These are phyloP conservation scores for Verticillium nonalfalfae DNA, from an alignment of 2,329 filamentous ascomycete species.

Conservation along the genomic window DNA sequence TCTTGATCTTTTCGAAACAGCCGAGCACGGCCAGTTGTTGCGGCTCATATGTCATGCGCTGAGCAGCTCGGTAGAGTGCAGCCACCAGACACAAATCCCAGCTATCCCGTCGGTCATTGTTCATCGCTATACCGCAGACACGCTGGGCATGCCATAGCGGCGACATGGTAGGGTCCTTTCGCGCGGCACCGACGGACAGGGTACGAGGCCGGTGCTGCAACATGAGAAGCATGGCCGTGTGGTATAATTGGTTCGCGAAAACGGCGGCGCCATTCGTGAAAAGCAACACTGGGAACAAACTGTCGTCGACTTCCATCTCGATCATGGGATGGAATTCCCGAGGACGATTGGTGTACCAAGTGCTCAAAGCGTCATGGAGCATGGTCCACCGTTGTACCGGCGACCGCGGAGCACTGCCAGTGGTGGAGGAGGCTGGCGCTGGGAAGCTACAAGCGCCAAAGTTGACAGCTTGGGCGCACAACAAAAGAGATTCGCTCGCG, in stretches of 20 bases:
- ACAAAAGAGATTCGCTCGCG: constrained; percentile 18
- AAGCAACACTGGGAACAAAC: constrained; percentile 26
- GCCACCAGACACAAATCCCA: constrained; percentile 43
- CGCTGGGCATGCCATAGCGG: constrained; percentile 41
- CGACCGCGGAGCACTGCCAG: constrained; percentile 8
- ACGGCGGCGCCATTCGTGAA: constrained; percentile 32
- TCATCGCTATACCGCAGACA: constrained; percentile 41
- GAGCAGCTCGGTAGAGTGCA: constrained; percentile 36
- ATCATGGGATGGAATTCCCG: constrained; percentile 25
- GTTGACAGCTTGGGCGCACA: constrained; percentile 27
- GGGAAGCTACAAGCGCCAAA: constrained; percentile 22
- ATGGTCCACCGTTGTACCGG: constrained; percentile 21
- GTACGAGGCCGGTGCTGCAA: constrained; percentile 44
- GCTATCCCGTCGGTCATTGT: constrained; percentile 34
- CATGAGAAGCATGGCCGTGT: constrained; percentile 46
- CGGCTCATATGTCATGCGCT: constrained; percentile 38
- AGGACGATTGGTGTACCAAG: constrained; percentile 25
- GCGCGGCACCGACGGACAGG: constrained; percentile 19
- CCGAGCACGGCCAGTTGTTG: constrained; percentile 36
- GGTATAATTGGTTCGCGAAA: constrained; percentile 49
- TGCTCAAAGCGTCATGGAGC: constrained; percentile 20
- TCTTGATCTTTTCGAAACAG: constrained; percentile 27
- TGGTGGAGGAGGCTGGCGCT: neutral
- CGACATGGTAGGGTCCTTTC: constrained; percentile 27
- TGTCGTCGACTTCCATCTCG: constrained; percentile 21